phyloP scores from a whole-genome alignment of 2,329 filamentous ascomycete species.

The Aspergillus sp. region DNA sequence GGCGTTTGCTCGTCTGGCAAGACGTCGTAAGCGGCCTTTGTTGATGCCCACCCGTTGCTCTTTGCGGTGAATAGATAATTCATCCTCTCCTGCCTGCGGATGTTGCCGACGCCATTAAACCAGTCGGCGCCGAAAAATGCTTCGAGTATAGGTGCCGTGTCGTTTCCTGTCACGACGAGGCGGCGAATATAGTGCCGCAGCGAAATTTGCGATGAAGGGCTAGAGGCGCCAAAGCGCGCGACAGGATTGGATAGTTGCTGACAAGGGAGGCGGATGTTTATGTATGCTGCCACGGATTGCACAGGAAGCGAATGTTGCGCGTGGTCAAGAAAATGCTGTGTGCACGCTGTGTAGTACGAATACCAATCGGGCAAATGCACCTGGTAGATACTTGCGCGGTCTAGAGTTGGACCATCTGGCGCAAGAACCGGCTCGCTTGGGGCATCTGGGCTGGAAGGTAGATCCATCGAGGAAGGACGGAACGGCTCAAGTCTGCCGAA shows the following conservation, averaged over 20 bases:
- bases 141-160: slow-evolving; percentile 77
- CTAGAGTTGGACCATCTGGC: slow-evolving; percentile 9
- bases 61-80: slow-evolving; percentile 97
- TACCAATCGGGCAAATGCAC: slow-evolving; percentile 82
- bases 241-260: slow-evolving; percentile 59
- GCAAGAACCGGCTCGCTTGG: neutral
- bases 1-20: slow-evolving; percentile 78
- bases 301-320: slow-evolving; percentile 77
- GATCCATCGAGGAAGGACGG: slow-evolving; percentile 9
- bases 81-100: slow-evolving; percentile 83
- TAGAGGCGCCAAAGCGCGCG: slow-evolving; percentile 33
- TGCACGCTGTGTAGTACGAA: slow-evolving; percentile 80
- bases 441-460: neutral
- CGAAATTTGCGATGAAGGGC: slow-evolving; percentile 51
- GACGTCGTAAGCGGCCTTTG: slow-evolving; percentile 90
- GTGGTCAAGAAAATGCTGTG: slow-evolving; percentile 83
- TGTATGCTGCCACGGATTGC: slow-evolving; percentile 81
- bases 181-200: slow-evolving; percentile 88
- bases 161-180: slow-evolving; percentile 87
- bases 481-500: slow-evolving; percentile 23
- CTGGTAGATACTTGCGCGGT: slow-evolving; percentile 39
- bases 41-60: slow-evolving; percentile 81
- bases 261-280: slow-evolving; percentile 89
- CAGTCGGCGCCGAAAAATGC: slow-evolving; percentile 94
- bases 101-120: slow-evolving; percentile 71